Evolutionary conservation across 257 asterid species (phyloP).

Genomic region (Rauvolfia tetraphylla): DNA sequence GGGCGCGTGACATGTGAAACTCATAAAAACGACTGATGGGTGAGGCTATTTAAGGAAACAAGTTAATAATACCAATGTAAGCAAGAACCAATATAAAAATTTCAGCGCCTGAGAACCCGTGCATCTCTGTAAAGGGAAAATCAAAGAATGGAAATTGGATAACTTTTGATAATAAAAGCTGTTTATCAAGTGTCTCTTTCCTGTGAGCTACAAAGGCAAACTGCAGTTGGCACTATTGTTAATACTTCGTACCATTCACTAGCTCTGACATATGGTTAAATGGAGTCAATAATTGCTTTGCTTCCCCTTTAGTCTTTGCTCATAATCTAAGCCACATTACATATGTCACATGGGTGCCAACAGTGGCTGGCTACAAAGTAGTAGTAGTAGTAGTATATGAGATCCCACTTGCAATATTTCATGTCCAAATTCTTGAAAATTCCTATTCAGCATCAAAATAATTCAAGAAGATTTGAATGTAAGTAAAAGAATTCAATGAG

Average conservation of each 20-base stretch:
- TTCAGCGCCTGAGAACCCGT: neutral
- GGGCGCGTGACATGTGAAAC: conserved; percentile 6
- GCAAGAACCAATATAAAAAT: neutral
- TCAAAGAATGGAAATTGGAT: neutral
- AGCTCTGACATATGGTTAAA: conserved; percentile 14
- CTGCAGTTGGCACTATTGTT: conserved; percentile 19
- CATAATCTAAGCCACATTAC: conserved; percentile 25
- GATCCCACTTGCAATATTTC: neutral
- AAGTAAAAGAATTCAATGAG: conserved; percentile 2
- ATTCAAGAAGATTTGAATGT: neutral
- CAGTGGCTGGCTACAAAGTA: conserved; percentile 4
- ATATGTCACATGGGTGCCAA: conserved; percentile 20
- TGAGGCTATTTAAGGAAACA: conserved; percentile 5
- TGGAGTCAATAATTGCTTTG: conserved; percentile 21
- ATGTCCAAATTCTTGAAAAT: neutral
- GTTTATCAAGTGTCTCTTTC: conserved; percentile 1
- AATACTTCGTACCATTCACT: conserved; percentile 21
- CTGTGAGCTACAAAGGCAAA: conserved; percentile 4
- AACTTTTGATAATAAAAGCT: neutral
- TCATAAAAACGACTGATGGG: neutral
- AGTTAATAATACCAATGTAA: neutral
- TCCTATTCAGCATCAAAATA: neutral
- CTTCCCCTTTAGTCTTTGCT: conserved; percentile 15
- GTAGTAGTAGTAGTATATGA: neutral
- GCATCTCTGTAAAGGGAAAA: conserved; percentile 21